Evolutionary conservation across 1,284 basidiomycete genomes (phyloP), one percentile per base, ranked within the genome.

Genomic region (Neolentinus lepideus): DNA sequence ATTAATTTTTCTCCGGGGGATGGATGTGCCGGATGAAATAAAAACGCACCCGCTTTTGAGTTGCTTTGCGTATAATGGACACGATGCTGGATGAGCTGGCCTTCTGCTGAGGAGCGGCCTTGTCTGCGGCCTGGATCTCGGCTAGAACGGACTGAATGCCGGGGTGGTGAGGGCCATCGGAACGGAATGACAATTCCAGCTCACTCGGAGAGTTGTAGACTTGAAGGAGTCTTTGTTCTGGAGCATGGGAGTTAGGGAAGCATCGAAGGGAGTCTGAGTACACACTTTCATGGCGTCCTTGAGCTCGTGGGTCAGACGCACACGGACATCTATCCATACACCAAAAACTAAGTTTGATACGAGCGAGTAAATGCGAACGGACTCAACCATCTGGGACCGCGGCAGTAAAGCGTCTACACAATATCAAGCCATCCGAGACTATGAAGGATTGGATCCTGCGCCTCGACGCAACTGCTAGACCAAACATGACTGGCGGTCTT

Each of bases 91-190:
- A 72, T 11, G 78, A 69, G 21, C 76, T 58, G 10, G 79, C 63
- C 36, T 75, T 69, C 31, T 70, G 66, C 52, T 71, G 70, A 21
- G 57, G 52, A 2, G 75, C 67, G 2, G 66, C 66, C 67, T 90
- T 90, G 70, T 88, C 87, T 35, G 79, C 75, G 19, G 78, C 73
- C 61, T 88, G 83, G 1, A 90, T 75, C 58, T 90, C 86, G 6
- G 86, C 75, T 10, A 88, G 72, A 33, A 86, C 75, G 19, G 84
- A 83, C 85, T 88, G 53, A 26, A 26, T 38, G 14, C n/a, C 45
- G 38, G 12, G 38, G 38, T 6, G 19, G 38, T 43, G 53, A 14
- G 8, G 12, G 11, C 53, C 43, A 31, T 38, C 10, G 47, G 25
- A 25, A 26, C 12, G 52, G 26, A 22, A 14, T 50, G 26, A 52